Base-by-base conservation (phyloP, 2,329 filamentous ascomycete genomes). In the Davidsoniella neocaledoniae region DNA sequence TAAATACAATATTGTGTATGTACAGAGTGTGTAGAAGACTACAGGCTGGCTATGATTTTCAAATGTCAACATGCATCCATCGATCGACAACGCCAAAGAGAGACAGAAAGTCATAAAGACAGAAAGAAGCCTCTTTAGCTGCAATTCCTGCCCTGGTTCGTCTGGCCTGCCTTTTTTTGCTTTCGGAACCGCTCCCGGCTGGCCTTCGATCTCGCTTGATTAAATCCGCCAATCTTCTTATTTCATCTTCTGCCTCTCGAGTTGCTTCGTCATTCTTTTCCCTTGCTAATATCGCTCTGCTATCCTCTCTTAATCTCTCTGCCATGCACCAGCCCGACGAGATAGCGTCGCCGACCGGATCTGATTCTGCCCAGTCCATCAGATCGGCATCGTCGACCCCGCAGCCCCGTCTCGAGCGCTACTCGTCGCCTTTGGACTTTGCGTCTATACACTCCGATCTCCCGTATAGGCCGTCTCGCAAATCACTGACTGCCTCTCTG, bases 341-440 rank as follows among this genome's bases (percentile, higher is more conserved):
- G 77, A 77, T 70, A 68, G 68, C 72, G 60, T 67, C 75, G 62
- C 72, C 76, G 58, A 70, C 76, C 66, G 75, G 81, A 65, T 46
- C 51, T 23, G 51, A 40, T 8, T 77, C 80, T 62, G 74, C 82
- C 65, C 77, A 80, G 64, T 75, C 80, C 59, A 73, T 83, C 63
- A 79, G 83, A 59, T 68, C 77, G 60, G 79, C 79, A 56, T 72
- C 77, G 57, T 75, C 80, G 54, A 62, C 69, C 55, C 58, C 73
- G 61, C 77, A 69, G 58, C 59, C 78, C 52, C 73, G 77, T 10
- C 47, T 40, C 7, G 43, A 53, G 29, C 51, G 48, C 25, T 43
- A 50, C 25, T 53, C 51, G 12, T 53, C 51, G 29, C 48, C 51
- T 7, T 47, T 53, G 9, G 51, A 53, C 23, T 50, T 50, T 16